Evolutionary conservation across 2,329 filamentous ascomycete species (phyloP).

Genomic region (Pseudocercospora pini-densiflorae): DNA sequence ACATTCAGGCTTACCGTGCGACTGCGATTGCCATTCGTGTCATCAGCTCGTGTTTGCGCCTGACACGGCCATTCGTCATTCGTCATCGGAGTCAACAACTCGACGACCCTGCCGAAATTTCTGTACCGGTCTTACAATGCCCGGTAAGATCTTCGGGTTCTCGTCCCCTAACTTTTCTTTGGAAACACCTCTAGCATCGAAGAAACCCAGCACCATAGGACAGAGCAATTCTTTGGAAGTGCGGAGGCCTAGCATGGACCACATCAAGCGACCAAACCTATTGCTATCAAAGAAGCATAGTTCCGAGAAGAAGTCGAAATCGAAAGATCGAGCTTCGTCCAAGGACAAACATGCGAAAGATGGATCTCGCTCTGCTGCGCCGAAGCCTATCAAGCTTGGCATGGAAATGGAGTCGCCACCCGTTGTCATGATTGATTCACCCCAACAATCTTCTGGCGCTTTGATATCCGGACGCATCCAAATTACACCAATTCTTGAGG

Average conservation of each 20-base stretch:
- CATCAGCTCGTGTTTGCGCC: not conserved
- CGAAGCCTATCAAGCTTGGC: constrained; percentile 57
- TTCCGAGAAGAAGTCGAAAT: constrained; percentile 26
- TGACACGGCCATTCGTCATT: not conserved
- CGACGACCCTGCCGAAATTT: not conserved
- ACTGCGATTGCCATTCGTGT: not conserved
- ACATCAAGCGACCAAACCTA: constrained; percentile 39
- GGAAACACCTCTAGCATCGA: constrained; percentile 22
- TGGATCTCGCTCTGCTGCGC: constrained; percentile 23
- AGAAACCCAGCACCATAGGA: constrained; percentile 23
- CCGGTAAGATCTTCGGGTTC: constrained; percentile 36
- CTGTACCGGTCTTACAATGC: constrained; percentile 31
- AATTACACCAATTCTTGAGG: constrained; percentile 68
- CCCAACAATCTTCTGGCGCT: constrained; percentile 78
- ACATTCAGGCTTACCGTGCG: too few species aligned
- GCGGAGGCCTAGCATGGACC: constrained; percentile 39
- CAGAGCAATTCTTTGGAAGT: constrained; percentile 21
- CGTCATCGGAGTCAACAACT: not conserved
- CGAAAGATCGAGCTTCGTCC: constrained; percentile 36
- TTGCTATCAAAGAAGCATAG: constrained; percentile 26
- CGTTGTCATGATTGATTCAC: constrained; percentile 77
- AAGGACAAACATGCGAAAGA: constrained; percentile 34
- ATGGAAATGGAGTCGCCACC: constrained; percentile 83
- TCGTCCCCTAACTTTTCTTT: constrained; percentile 15
- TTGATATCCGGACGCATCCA: constrained; percentile 83